phyloP scores from a whole-genome alignment of 2,329 filamentous ascomycete species.

The Aspergillus pseudonomiae region DNA sequence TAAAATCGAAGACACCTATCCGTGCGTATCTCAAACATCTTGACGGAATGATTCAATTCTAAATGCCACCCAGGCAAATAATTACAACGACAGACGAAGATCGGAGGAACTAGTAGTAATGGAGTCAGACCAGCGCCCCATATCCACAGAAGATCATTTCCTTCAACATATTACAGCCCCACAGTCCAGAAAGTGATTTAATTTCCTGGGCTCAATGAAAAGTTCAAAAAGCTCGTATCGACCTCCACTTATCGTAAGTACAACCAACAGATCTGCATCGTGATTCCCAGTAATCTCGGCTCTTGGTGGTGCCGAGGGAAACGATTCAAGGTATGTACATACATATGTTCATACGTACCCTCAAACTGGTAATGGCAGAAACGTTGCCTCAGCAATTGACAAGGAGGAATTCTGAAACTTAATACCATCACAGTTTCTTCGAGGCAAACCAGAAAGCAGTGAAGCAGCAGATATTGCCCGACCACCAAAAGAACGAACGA shows the following conservation, averaged over 20 bases:
- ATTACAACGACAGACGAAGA: neutral
- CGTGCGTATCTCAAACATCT: neutral
- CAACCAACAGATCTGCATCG: neutral
- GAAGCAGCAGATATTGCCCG: slow-evolving; percentile 42
- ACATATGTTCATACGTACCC: neutral
- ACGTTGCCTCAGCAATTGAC: neutral
- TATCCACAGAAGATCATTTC: neutral
- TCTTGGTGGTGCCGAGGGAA: neutral
- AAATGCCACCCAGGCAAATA: neutral
- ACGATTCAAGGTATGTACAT: neutral
- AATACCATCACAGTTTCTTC: slow-evolving; percentile 28
- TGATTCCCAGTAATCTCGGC: neutral
- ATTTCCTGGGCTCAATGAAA: neutral
- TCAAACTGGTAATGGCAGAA: neutral
- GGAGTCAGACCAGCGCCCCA: neutral
- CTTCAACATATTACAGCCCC: neutral
- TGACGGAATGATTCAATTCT: neutral
- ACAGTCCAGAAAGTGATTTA: neutral
- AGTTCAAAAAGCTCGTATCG: neutral
- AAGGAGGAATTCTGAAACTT: neutral
- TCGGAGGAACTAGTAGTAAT: neutral
- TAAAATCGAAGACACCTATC: neutral
- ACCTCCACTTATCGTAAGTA: neutral
- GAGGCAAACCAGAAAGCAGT: slow-evolving; percentile 40
- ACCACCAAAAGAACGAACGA: slow-evolving; percentile 44